phyloP scores from a whole-genome alignment of 805 yeast species.

The Jamesozyma hellenica region DNA sequence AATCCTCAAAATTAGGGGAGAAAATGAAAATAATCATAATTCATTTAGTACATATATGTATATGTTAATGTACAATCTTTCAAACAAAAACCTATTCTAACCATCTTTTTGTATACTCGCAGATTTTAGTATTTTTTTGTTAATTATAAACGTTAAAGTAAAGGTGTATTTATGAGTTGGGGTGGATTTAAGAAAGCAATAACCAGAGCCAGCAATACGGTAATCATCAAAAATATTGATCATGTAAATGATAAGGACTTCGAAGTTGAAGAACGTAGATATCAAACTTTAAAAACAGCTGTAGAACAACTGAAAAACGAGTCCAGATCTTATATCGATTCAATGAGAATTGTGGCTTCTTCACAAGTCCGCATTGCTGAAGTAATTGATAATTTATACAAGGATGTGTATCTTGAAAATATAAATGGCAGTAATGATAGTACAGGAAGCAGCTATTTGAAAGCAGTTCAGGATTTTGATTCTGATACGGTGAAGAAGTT shows the following conservation, averaged over 20 bases:
- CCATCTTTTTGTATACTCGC: too few species aligned
- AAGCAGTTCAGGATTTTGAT: constrained; percentile 65
- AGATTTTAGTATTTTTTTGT: too few species aligned
- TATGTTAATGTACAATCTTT: background rate
- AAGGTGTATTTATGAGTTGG: constrained; percentile 66
- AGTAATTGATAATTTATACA: constrained; percentile 64
- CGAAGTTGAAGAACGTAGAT: constrained; percentile 84
- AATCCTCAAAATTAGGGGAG: background rate
- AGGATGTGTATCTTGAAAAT: constrained; percentile 52
- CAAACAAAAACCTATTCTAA: too few species aligned
- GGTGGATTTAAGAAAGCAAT: constrained; percentile 93
- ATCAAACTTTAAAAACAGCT: constrained; percentile 55
- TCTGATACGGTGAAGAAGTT: constrained; percentile 68
- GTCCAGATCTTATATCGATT: constrained; percentile 67
- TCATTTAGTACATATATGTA: background rate
- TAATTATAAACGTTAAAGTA: too few species aligned
- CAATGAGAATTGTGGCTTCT: constrained; percentile 70
- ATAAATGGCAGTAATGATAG: constrained; percentile 44
- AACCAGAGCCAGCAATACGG: constrained; percentile 80
- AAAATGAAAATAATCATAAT: too few species aligned
- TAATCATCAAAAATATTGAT: constrained; percentile 49
- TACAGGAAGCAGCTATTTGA: constrained; percentile 57
- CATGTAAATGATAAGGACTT: constrained; percentile 69
- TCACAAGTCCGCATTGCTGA: constrained; percentile 77
- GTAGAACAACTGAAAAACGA: constrained; percentile 62